phyloP scores from a whole-genome alignment of 306 rosid genomes.

The Luffa aegyptiaca region DNA sequence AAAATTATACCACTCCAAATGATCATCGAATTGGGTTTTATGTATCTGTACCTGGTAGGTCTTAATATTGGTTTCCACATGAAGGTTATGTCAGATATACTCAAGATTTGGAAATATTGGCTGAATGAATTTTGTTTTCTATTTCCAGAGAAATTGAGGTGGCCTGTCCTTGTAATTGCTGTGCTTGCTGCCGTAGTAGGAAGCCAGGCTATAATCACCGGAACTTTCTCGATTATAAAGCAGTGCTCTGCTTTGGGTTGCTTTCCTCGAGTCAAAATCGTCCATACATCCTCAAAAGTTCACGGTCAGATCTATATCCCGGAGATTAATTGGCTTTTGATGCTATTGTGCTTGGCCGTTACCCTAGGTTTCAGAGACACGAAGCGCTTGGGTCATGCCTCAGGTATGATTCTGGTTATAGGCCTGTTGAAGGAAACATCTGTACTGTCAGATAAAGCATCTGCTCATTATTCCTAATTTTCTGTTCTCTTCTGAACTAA shows the following conservation, averaged over 20 bases:
- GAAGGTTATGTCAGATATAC: not conserved
- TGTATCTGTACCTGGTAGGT: slow-evolving; percentile 84
- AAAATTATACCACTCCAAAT: slow-evolving; percentile 24
- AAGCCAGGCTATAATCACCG: slow-evolving; percentile 94
- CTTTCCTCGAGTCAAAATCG: slow-evolving; percentile 83
- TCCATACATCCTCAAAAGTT: slow-evolving; percentile 85
- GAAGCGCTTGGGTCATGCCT: slow-evolving; percentile 73
- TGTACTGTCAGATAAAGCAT: not conserved
- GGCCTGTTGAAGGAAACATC: not conserved
- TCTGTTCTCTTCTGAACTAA: not conserved
- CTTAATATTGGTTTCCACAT: slow-evolving; percentile 12
- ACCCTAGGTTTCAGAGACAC: slow-evolving; percentile 87
- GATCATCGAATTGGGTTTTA: slow-evolving; percentile 57
- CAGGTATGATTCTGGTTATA: slow-evolving; percentile 42
- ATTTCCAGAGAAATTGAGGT: slow-evolving; percentile 55
- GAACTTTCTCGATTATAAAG: slow-evolving; percentile 88
- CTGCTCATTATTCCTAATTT: not conserved
- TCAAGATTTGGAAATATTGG: not conserved
- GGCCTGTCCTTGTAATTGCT: slow-evolving; percentile 92
- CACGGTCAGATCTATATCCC: slow-evolving; percentile 97
- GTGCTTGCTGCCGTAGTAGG: slow-evolving; percentile 92
- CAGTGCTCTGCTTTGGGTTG: slow-evolving; percentile 87
- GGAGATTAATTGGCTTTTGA: slow-evolving; percentile 87
- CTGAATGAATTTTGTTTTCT: not conserved
- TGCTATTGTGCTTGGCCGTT: slow-evolving; percentile 74